Evolutionary conservation across 1,139 yeast species (phyloP), one percentile per base, ranked within the genome.

Genomic region (Candida dubliniensis): DNA sequence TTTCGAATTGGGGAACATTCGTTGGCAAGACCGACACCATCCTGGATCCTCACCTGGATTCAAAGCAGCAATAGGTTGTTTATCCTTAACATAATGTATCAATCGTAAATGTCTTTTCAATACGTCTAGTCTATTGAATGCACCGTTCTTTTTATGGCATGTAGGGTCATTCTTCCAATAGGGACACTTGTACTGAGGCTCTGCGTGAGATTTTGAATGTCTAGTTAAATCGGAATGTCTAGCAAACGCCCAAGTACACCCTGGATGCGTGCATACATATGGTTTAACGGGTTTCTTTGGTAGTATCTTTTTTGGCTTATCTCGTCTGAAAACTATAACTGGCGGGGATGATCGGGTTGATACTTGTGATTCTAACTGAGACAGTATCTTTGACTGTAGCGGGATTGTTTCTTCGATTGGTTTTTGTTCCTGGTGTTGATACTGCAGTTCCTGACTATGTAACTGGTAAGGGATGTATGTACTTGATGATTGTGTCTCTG

Each of bases 81-180:
- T 66, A 50, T 77, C 82, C 40, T 71, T 79, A 26, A 79, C 81
- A 56, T 71, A 82, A 61, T 85, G 91, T 25, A 84, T 87, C 42
- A 84, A 67, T 46, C 77, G 72, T 46, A 85, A 66, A 59, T 85
- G 91, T 41, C 91, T 71, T 52, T 84, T 84, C 49, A 84, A 65
- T 29, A 84, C 90, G 54, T 85, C 91, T 46, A 83, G 64, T 41
- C 91, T 67, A 54, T 79, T 81, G 61, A 85, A 85, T 0, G 86
- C 77, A 4, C 90, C 90, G 10, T 85, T 87, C 50, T 83, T 83
- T 42, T 84, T 71, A 58, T 84, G 91, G 58, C 90, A 84, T 2
- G 86, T 77, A 2, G 83, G 80, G 50, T 82, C 86, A 38, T 73
- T 67, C 43, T 71, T 71, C 84, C 86, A 83, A 60, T 75, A 85